phyloP scores from a whole-genome alignment of 2,329 filamentous ascomycete genomes.

The Hypoxylon sp. region DNA sequence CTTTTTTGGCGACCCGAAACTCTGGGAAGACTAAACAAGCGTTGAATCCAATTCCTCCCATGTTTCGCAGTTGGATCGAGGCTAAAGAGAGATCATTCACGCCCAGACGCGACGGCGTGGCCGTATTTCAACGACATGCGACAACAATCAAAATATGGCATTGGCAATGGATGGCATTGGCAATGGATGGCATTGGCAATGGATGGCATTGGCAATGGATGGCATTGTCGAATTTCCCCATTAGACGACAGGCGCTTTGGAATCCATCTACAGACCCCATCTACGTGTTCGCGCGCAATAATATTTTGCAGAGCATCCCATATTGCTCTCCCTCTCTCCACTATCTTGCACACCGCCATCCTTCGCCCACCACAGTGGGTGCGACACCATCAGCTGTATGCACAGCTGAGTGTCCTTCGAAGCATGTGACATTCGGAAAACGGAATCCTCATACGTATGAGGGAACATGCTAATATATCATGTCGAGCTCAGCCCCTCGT shows the following conservation, averaged over 20 bases:
- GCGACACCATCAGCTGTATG: conserved; percentile 35
- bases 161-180: not conserved
- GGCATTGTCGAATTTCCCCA: conserved; percentile 1
- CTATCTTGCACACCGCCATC: conserved; percentile 45
- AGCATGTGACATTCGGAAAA: conserved; percentile 42
- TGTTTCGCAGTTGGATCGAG: conserved; percentile 47
- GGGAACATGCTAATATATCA: conserved; percentile 21
- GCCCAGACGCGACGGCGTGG: conserved; percentile 44
- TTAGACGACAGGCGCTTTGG: not conserved
- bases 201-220: too few relatives aligned
- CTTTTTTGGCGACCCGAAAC: conserved; percentile 53
- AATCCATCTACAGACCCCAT: not conserved
- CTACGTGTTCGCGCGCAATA: conserved; percentile 15
- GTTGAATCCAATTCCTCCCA: conserved; percentile 53
- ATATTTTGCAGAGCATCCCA: conserved; percentile 11
- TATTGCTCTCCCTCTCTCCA: conserved; percentile 37
- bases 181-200: not conserved
- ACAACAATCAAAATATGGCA: conserved; percentile 19
- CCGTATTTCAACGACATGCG: conserved; percentile 46
- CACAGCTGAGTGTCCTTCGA: conserved; percentile 25
- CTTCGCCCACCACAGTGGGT: conserved; percentile 31
- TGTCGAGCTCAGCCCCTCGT: conserved; percentile 27
- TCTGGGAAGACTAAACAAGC: conserved; percentile 57
- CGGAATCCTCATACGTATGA: conserved; percentile 22
- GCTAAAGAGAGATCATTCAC: conserved; percentile 48